Evolutionary conservation across 23 red algal species (phyloP).

Genomic region (Gracilaria domingensis): DNA sequence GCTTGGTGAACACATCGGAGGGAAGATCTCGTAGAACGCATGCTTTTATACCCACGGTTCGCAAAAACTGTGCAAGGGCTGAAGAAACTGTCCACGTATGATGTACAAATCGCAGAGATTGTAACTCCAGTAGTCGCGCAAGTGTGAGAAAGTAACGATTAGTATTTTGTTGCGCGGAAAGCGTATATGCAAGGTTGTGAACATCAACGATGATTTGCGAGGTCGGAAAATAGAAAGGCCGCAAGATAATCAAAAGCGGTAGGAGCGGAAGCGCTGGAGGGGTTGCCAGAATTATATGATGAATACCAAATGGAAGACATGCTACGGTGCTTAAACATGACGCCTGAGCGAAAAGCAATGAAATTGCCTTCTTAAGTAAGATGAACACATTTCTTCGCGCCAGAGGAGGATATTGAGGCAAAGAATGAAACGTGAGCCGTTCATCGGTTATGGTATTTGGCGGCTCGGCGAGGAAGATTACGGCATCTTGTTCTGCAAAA

Average conservation of each 20-base stretch:
- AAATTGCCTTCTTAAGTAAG: slow-evolving; percentile 1
- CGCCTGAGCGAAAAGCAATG: slow-evolving; percentile 1
- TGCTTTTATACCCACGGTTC: slow-evolving; percentile 2
- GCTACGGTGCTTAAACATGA: slow-evolving; percentile 20
- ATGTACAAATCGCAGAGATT: slow-evolving; percentile 43
- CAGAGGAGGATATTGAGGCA: slow-evolving; percentile 42
- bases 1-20: slow-evolving; percentile 46
- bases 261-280: slow-evolving; percentile 56
- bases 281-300: slow-evolving; percentile 61
- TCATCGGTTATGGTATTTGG: slow-evolving; percentile 28
- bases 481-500: slow-evolving; percentile 8
- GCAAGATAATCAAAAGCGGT: slow-evolving; percentile 33
- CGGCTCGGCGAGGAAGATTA: slow-evolving; percentile 44
- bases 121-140: slow-evolving; percentile 45
- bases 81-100: slow-evolving; percentile 66
- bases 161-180: slow-evolving; percentile 51
- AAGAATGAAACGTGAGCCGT: slow-evolving; percentile 10
- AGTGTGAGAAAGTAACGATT: slow-evolving; percentile 45
- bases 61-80: slow-evolving; percentile 33
- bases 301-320: slow-evolving; percentile 1
- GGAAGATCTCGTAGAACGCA: slow-evolving; percentile 22
- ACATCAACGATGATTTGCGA: slow-evolving; percentile 77
- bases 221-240: slow-evolving; percentile 38
- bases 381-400: not conserved
- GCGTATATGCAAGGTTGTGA: slow-evolving; percentile 90